Percentiles rank a stretch among this genome's conserved stretches.
Evolutionary conservation across 306 rosid species (phyloP).

Genomic region (Abrus precatorius): DNA sequence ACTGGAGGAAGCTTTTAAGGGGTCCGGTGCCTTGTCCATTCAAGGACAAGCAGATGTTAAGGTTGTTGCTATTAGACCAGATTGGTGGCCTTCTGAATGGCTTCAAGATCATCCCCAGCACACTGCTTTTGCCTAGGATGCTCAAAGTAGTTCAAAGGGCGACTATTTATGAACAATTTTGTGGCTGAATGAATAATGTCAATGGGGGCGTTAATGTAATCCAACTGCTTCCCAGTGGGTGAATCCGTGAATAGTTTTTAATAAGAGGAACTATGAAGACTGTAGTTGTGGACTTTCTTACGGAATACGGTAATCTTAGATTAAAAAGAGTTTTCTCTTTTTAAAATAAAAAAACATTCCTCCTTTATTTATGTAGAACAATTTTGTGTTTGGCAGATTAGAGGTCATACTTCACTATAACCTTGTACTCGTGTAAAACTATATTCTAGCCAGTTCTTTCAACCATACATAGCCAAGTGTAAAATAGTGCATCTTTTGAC

Average conservation of each 20-base stretch:
- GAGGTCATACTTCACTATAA: neutral
- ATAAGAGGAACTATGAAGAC: neutral
- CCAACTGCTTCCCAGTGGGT: conserved; percentile 20
- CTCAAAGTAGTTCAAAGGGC: conserved; percentile 35
- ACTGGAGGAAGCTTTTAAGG: conserved; percentile 71
- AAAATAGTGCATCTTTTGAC: no score
- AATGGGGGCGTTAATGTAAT: conserved; percentile 14
- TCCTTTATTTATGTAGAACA: neutral
- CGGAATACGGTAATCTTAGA: conserved; percentile 13
- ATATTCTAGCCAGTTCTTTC: neutral
- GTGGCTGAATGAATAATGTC: conserved; percentile 26
- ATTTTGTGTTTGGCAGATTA: conserved; percentile 35
- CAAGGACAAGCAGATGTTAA: conserved; percentile 68
- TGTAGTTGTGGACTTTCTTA: conserved; percentile 36
- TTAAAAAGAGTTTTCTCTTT: neutral
- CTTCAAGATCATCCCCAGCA: conserved; percentile 54
- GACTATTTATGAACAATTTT: conserved; percentile 8
- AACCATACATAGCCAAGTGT: neutral
- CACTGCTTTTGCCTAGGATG: conserved; percentile 52
- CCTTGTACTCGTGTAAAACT: conserved; percentile 7
- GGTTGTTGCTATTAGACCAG: conserved; percentile 71
- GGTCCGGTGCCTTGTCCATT: conserved; percentile 59
- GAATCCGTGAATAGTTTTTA: neutral
- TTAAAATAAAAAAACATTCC: no score
- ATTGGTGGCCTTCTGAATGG: conserved; percentile 70